phyloP scores from a whole-genome alignment of 495 filamentous ascomycete genomes.

The Sordaria brevicollis region DNA sequence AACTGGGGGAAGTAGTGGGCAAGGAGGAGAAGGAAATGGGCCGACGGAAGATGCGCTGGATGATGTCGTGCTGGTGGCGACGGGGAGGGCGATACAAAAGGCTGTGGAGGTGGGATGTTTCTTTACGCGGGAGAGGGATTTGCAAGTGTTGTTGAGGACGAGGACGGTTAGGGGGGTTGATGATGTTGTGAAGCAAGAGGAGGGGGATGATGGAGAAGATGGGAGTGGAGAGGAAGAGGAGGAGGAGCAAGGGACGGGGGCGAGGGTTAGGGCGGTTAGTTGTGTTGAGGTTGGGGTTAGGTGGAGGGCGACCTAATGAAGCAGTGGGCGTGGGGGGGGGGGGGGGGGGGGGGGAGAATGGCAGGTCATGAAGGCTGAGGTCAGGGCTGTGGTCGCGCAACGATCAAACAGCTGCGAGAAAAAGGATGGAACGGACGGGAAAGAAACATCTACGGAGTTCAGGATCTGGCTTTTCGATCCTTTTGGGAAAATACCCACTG shows the following conservation, averaged over 20 bases:
- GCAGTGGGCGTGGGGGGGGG: neutral
- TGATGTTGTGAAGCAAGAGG: constrained; percentile 46
- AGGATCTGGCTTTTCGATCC: neutral
- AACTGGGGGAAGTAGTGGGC: constrained; percentile 1
- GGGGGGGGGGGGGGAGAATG: no score
- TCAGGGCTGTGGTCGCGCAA: no score
- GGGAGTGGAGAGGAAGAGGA: constrained; percentile 27
- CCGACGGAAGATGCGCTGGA: constrained; percentile 13
- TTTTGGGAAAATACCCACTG: neutral
- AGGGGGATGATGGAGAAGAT: constrained; percentile 39
- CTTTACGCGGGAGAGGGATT: constrained; percentile 50
- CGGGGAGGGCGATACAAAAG: constrained; percentile 68
- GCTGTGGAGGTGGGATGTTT: constrained; percentile 52
- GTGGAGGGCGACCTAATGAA: neutral
- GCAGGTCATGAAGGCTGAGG: no score
- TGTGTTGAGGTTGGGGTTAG: constrained; percentile 23
- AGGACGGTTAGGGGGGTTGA: constrained; percentile 60
- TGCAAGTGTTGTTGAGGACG: constrained; percentile 47
- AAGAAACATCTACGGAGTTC: neutral
- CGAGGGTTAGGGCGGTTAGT: constrained; percentile 45
- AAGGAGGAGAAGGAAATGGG: neutral
- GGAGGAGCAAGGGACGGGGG: constrained; percentile 50
- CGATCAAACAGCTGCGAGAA: no score
- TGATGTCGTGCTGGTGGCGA: constrained; percentile 66
- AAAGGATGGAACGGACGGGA: neutral